Base-by-base conservation (phyloP, 129 eudicot species). In the Flaveria brownii region DNA sequence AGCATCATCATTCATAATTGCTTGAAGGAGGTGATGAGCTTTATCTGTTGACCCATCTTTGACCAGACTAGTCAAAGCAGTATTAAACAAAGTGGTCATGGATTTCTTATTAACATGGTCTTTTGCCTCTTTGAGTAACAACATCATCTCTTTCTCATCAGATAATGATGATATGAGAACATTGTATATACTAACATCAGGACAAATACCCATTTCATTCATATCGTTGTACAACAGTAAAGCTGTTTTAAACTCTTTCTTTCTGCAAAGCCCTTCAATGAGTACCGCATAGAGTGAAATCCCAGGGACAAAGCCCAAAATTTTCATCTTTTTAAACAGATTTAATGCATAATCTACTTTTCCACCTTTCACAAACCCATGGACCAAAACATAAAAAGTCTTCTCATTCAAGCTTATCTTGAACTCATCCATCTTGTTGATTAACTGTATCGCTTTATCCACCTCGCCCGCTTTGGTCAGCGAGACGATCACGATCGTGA, bases 351-450 rank as follows among this genome's bases (percentile, higher is more conserved):
- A 78, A 67, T 86, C 94, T 9, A 86, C 87, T 68, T 83, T 85
- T 1, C 70, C 69, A 71, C 70, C 85, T 75, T 72, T 86, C 73
- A 83, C 90, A 74, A 92, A 88, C 81, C 98, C 98, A 71, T 92
- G 95, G 65, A 92, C 85, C 83, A 92, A 72, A 75, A 88, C 84
- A 80, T 66, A 88, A 69, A 78, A 83, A 18, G 96, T 92, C 82
- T 88, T 92, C 85, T 88, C 94, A 25, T 83, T 92, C 81, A 92
- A 80, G 30, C 52, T 78, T 47, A 88, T 61, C 67, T 82, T 84
- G 14, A 73, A 78, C 18, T 66, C 82, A 79, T 85, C 92, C 87
- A 88, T 82, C 79, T 73, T 83, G 17, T 88, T 80, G 42, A 92
- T 82, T 75, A 88, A 75, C 54, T 71, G 77, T 43, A 88, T 82